Conservation (phyloP, 768 basidiomycete genomes). For the Lactarius pseudohatsudake region DNA sequence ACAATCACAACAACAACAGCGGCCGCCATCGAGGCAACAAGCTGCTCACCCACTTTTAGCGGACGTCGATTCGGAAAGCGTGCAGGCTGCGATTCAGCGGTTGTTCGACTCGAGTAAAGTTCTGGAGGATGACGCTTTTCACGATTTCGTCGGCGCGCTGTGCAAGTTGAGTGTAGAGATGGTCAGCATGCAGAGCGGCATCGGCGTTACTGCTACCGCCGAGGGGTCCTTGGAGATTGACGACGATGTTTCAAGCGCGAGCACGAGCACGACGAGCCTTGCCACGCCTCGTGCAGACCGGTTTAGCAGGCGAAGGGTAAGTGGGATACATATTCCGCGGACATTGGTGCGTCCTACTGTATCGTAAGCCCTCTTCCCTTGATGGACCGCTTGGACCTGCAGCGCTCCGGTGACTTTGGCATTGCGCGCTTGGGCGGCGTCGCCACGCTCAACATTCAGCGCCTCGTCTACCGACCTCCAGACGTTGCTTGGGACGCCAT, state of each 20-base stretch:
- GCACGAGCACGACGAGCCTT: constrained; percentile 38
- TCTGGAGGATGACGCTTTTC: constrained; percentile 80
- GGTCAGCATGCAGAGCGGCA: constrained; percentile 79
- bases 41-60: constrained; percentile 53
- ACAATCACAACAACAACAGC: constrained; percentile 12
- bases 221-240: constrained; percentile 28
- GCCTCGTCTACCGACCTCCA: constrained; percentile 80
- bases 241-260: constrained; percentile 41
- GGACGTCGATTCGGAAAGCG: constrained; percentile 74
- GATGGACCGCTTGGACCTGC: constrained; percentile 3
- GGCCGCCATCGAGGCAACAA: constrained; percentile 31
- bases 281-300: constrained; percentile 48
- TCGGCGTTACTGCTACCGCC: background rate
- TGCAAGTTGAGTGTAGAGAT: constrained; percentile 89
- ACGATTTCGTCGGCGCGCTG: constrained; percentile 70
- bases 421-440: constrained; percentile 82
- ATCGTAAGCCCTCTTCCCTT: background rate
- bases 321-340: constrained; percentile 83
- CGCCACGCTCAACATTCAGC: constrained; percentile 78
- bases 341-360: constrained; percentile 56
- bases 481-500: constrained; percentile 84
- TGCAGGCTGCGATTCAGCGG: constrained; percentile 72
- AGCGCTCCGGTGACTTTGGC: constrained; percentile 95
- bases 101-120: constrained; percentile 86
- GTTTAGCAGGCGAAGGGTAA: constrained; percentile 60